Evolutionary conservation across 2,329 filamentous ascomycete genomes (phyloP), one percentile per base, ranked within the genome.

Genomic region (Nothopassalora personata): DNA sequence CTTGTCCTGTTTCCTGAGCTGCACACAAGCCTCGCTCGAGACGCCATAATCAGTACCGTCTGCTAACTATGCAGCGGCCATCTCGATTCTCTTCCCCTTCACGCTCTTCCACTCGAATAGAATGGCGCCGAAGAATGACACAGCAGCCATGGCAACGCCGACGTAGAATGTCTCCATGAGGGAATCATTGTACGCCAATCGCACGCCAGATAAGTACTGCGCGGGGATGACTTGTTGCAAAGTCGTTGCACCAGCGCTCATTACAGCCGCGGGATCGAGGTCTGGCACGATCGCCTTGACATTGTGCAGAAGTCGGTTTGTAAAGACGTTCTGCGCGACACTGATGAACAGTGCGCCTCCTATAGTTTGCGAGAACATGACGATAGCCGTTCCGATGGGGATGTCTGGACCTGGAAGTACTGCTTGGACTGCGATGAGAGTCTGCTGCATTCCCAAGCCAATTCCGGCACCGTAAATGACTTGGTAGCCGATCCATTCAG

Each of bases 21-120:
- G 3, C 13, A 34, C 8, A 8, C 28, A 27, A 11, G 11, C 8
- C 19, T n/a, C 10, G 46, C 13, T 45, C 34, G 27, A 36, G 43
- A 49, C 15, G 30, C 36, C 15, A 49, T 33, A 48, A 49, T 46
- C 54, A 27, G 31, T 18, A 1, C 18, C 10, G 36, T 28, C 49
- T 10, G 30, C n/a, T 18, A 31, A 27, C 53, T 63, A 72, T 10
- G 68, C 71, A 45, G 66, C 68, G 27, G 63, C 66, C 69, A 71
- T 70, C 64, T 74, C 70, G 53, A 78, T 73, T 64, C 77, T 74
- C 66, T 72, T 72, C 27, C 70, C 70, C 77, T 88, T 89, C 67
- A 89, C 84, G 63, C 77, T 85, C 70, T 78, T 81, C 85, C 85
- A 89, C 74, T 89, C 82, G 64, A 89, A 80, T 6, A 76, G 73